These are phyloP conservation scores for Aspergillus vadensis DNA, from an alignment of 2,329 filamentous ascomycete species.

Conservation along the genomic window DNA sequence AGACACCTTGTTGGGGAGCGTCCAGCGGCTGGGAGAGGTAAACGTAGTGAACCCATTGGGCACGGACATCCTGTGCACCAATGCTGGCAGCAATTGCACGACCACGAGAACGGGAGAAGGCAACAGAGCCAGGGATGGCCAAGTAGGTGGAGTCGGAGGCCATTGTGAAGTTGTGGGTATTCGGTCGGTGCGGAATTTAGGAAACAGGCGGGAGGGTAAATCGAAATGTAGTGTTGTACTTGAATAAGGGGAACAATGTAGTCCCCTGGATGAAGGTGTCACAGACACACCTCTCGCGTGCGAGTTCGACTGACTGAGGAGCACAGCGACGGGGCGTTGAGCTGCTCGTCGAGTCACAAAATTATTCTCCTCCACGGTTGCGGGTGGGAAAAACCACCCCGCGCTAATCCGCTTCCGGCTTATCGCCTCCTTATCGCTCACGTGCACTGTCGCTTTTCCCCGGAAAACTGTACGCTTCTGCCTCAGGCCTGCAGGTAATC, in stretches of 20 bases:
- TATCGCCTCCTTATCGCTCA: constrained; percentile 30
- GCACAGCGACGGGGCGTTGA: constrained; percentile 23
- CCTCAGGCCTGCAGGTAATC: background rate
- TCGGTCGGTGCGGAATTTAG: constrained; percentile 14
- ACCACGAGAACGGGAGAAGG: constrained; percentile 50
- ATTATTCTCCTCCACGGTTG: constrained; percentile 21
- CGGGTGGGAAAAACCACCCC: constrained; percentile 21
- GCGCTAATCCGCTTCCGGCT: constrained; percentile 31
- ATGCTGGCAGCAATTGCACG: constrained; percentile 46
- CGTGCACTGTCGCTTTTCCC: constrained; percentile 15
- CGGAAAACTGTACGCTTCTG: constrained; percentile 1
- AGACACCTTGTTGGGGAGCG: constrained; percentile 51
- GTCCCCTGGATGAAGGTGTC: constrained; percentile 18
- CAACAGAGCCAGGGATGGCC: constrained; percentile 45
- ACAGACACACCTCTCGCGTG: constrained; percentile 23
- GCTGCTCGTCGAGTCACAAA: constrained; percentile 23
- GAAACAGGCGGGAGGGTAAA: constrained; percentile 3
- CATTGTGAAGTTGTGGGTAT: constrained; percentile 31
- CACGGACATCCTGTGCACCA: constrained; percentile 47
- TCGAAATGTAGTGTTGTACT: background rate
- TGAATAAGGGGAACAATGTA: constrained; percentile 15
- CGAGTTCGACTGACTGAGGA: constrained; percentile 21
- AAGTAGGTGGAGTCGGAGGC: constrained; percentile 36
- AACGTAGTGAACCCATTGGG: constrained; percentile 64
- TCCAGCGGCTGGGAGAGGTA: constrained; percentile 56